Base-by-base conservation (phyloP, 106 monocot species). In the Dendrobium catenatum region DNA sequence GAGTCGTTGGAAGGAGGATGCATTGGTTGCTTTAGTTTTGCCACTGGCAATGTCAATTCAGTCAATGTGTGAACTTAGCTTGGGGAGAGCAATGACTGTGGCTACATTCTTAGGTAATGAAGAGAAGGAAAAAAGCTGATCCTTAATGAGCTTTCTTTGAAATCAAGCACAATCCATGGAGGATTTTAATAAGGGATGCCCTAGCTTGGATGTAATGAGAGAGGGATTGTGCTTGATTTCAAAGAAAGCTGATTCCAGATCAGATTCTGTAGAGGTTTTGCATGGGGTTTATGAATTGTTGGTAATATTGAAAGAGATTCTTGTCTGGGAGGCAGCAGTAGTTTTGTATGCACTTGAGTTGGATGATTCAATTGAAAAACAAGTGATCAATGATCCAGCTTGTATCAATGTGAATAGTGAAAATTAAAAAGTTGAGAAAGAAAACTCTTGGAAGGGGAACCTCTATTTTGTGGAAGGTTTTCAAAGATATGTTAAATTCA, bases 261-360 rank as follows among this genome's bases (percentile, higher is more conserved):
- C 78, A 44, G 88, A 90, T 77, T 77, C 74, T 77, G 49, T 86
- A 16, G 73, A 19, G 22, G 80, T 86, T 80, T 74, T 93, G n/a
- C 80, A 85, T 47, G 68, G 73, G 41, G 82, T 88, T 9, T 90
- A 86, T 77, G 73, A 88, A 6, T 37, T 86, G 44, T 77, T 95
- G 78, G 58, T 90, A 78, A 95, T 87, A 26, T 82, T 91, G 33
- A 87, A 87, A 68, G 67, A 81, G 66, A 80, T 94, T 77, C 86
- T 99, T 85, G 87, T 93, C 5, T 99, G 95, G 98, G 98, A 99
- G 81, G 86, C 90, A 72, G 88, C 86, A 44, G n/a, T 91, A 29
- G 88, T 91, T 24, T 70, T 95, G 84, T 93, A 86, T 81, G 81
- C 83, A 27, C 77, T 99, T 49, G 98, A 99, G 81, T 80, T 55